Percentiles rank a stretch among this genome's conserved stretches.
Conservation (phyloP, 1,284 basidiomycete genomes). For the Kwoniella shivajii region DNA sequence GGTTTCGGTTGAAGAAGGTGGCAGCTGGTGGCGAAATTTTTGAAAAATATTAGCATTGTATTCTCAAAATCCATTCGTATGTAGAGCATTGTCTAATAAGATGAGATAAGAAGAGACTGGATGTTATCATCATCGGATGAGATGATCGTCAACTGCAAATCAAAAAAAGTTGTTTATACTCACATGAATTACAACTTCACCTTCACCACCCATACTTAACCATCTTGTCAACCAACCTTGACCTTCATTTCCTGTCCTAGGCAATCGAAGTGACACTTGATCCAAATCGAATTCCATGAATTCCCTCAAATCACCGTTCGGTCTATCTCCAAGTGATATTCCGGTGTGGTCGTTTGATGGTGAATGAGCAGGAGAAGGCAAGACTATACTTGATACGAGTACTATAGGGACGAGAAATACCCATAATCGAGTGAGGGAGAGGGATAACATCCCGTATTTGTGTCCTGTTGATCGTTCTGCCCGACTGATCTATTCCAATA, state of each 20-base stretch:
- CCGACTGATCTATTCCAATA: no score
- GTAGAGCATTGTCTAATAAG: background rate
- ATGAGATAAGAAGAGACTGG: background rate
- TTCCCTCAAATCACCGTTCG: background rate
- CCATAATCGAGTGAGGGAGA: background rate
- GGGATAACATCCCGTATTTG: slow-evolving; percentile 4
- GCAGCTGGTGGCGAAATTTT: background rate
- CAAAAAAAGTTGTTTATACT: slow-evolving; percentile 13
- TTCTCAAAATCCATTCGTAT: background rate
- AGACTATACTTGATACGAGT: background rate
- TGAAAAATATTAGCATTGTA: background rate
- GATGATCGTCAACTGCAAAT: background rate
- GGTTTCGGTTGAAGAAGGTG: background rate
- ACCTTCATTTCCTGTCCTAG: background rate
- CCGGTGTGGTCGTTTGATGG: no score
- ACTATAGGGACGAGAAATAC: background rate
- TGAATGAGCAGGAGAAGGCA: background rate
- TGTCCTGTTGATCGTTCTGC: no score
- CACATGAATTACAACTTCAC: slow-evolving; percentile 36
- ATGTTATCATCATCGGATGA: background rate
- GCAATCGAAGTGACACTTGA: background rate
- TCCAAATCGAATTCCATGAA: background rate
- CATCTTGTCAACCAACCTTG: slow-evolving; percentile 39
- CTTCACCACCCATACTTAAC: slow-evolving; percentile 48
- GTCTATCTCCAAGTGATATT: background rate